Evolutionary conservation across 1,284 basidiomycete genomes (phyloP), one percentile per base, ranked within the genome.

Genomic region (Marasmius tenuissimus): DNA sequence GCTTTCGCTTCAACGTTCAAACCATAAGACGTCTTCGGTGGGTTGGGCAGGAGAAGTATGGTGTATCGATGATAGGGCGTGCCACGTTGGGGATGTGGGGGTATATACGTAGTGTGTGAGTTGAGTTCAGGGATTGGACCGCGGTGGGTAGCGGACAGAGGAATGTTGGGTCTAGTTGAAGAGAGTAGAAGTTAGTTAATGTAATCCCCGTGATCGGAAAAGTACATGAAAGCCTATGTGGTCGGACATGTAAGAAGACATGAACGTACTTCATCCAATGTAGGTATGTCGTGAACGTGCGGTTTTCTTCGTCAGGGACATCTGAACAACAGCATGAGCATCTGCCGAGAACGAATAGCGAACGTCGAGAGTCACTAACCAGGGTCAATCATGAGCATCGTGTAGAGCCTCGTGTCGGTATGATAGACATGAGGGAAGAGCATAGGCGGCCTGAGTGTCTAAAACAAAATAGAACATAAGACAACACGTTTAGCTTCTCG

Each of bases 41-140:
- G 77, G 68, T 97, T 94, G n/a, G 87, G 88, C 56, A 96, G 81
- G 34, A 96, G 78, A 20, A 96, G 76, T 33, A 89, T 68, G 1
- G 87, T 86, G 74, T 96, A 96, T 60, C 95, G 90, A 76, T 96
- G 94, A 75, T 94, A 94, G 0, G 86, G 86, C 5, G 93, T 90
- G 51, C 94, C 94, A 38, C 83, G 82, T 70, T 93, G 90, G 4
- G 95, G 95, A 69, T 96, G 94, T 4, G 95, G 95, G 3, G 94
- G 92, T 61, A 95, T 77, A 70, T 95, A 97, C 11, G 79, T 74
- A 1, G 91, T 87, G 66, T 90, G 87, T 0, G 79, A 73, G 59
- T 81, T 69, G 71, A 75, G 65, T 73, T 74, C 50, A 66, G 69
- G 71, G 78, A 80, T 72, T 72, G 71, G 73, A 70, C 74, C 59